phyloP scores from a whole-genome alignment of 1,139 yeast species.

The Entelexis paramagnoliae region DNA sequence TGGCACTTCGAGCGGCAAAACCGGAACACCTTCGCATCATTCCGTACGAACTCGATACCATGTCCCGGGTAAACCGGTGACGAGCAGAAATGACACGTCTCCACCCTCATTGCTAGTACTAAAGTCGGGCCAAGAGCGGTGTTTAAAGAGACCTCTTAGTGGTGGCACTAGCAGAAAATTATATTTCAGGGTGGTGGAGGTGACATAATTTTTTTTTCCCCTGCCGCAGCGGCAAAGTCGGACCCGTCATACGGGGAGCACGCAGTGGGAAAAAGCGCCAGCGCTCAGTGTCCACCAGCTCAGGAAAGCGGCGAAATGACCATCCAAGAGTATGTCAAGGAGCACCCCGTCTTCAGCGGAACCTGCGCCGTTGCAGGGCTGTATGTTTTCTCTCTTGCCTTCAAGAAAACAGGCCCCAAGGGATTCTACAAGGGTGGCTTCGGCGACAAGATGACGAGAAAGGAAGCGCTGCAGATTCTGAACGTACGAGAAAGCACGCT shows the following conservation, averaged over 20 bases:
- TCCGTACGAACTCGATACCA: conserved; percentile 95
- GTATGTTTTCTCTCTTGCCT: conserved; percentile 30
- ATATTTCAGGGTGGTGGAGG: neutral
- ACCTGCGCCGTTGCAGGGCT: conserved; percentile 53
- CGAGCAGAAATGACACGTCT: conserved; percentile 93
- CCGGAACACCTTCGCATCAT: conserved; percentile 93
- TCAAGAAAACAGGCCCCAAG: conserved; percentile 56
- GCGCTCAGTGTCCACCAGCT: neutral
- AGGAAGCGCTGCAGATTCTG: conserved; percentile 81
- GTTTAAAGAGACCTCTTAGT: neutral
- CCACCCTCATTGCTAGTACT: conserved; percentile 59
- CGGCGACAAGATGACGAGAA: conserved; percentile 78
- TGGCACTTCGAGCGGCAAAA: conserved; percentile 98
- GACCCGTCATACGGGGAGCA: neutral
- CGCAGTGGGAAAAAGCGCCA: neutral
- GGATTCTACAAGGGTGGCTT: conserved; percentile 79
- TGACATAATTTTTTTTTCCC: conserved; percentile 2
- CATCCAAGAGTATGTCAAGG: conserved; percentile 34
- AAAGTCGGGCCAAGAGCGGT: neutral
- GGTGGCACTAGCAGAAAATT: conserved; percentile 2
- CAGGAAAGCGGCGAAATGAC: conserved; percentile 25
- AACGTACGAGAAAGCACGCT: conserved; percentile 72
- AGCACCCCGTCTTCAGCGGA: conserved; percentile 69
- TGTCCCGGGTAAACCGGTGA: conserved; percentile 96
- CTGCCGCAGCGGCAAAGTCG: neutral